Evolutionary conservation across 768 basidiomycete species (phyloP).

Genomic region (Pisolithus sp.): DNA sequence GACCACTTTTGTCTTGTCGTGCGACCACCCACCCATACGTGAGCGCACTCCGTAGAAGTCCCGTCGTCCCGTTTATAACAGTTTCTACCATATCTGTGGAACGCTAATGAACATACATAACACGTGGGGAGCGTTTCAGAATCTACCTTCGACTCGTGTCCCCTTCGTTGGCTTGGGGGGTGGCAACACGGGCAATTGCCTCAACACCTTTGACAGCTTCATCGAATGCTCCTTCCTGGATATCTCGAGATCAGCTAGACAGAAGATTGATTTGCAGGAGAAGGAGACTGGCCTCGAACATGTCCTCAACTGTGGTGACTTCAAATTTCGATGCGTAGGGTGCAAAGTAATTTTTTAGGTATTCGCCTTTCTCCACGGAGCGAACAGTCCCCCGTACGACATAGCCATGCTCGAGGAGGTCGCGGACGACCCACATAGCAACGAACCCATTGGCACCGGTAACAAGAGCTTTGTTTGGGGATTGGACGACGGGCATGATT

Average conservation of each 20-base stretch:
- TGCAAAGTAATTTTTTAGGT: constrained; percentile 49
- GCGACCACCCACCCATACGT: constrained; percentile 39
- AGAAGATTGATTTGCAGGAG: background rate
- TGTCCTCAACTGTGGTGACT: constrained; percentile 62
- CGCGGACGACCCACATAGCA: constrained; percentile 44
- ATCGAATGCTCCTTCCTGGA: constrained; percentile 64
- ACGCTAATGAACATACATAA: no score
- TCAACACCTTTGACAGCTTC: constrained; percentile 73
- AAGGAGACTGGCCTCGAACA: constrained; percentile 37
- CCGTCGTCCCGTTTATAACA: constrained; percentile 64
- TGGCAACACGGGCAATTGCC: constrained; percentile 64
- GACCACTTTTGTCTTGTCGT: background rate
- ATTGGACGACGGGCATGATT: constrained; percentile 18
- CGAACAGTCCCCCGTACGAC: constrained; percentile 63
- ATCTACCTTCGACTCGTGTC: no score
- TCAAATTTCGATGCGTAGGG: constrained; percentile 53
- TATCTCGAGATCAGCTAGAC: background rate
- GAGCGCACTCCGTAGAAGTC: constrained; percentile 52
- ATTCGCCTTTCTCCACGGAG: constrained; percentile 48
- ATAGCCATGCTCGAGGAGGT: constrained; percentile 57
- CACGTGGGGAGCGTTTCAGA: no score
- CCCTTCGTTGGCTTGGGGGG: constrained; percentile 40
- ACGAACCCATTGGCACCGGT: constrained; percentile 24
- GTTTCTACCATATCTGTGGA: constrained; percentile 54
- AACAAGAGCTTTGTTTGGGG: constrained; percentile 25